phyloP scores from a whole-genome alignment of 306 rosid species.

The Quercus mongolica region DNA sequence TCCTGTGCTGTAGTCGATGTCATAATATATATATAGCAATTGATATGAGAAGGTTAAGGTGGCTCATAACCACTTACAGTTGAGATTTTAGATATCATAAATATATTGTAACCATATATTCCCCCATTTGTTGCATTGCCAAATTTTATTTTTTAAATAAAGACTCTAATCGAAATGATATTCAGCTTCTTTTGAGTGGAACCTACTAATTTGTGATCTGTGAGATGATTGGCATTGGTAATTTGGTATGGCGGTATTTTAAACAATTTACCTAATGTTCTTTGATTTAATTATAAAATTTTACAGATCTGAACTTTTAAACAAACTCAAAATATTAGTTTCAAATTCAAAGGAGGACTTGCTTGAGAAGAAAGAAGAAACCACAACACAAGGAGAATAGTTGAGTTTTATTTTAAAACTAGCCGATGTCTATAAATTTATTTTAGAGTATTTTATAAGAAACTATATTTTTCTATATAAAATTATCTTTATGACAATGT shows the following conservation, averaged over 20 bases:
- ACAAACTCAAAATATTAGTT: constrained; percentile 21
- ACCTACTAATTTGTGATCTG: background rate
- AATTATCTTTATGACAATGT: too few species aligned
- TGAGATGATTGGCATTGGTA: background rate
- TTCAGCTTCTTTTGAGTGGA: too few species aligned
- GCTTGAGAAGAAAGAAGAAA: constrained; percentile 57
- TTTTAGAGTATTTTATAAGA: too few species aligned
- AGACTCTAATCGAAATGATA: too few species aligned
- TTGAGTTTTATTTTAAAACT: constrained; percentile 12
- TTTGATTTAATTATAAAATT: background rate
- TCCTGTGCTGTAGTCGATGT: constrained; percentile 31
- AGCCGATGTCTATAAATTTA: too few species aligned
- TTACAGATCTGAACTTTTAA: background rate
- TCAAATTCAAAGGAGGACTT: constrained; percentile 26
- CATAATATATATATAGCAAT: constrained; percentile 28
- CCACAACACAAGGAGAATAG: constrained; percentile 18
- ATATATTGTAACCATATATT: background rate
- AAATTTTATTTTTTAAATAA: background rate
- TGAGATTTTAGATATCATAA: background rate
- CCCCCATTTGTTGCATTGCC: background rate
- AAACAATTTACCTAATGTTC: background rate
- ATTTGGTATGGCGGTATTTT: background rate
- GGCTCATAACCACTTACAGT: background rate
- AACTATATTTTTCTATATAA: too few species aligned
- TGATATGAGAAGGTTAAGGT: background rate